Percentiles rank a stretch among this genome's conserved stretches.
These are phyloP conservation scores for Penicillium sp. DNA, from an alignment of 2,329 filamentous ascomycete species.

Conservation along the genomic window DNA sequence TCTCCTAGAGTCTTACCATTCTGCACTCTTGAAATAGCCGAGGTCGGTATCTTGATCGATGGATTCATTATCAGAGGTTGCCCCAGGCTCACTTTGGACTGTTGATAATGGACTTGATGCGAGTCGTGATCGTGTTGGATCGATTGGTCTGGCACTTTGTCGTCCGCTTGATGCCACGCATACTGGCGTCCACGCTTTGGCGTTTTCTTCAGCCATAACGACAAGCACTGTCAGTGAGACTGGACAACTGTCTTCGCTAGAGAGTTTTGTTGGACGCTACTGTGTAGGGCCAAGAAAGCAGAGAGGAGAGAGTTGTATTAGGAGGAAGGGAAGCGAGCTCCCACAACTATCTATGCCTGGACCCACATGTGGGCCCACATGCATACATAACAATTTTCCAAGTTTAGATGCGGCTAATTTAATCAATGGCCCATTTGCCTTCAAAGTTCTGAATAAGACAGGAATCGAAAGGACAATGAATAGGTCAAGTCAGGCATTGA, in stretches of 20 bases:
- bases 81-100: neutral
- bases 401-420: neutral
- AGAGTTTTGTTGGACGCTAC: too few relatives aligned
- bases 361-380: too few relatives aligned
- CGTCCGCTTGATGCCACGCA: constrained; percentile 24
- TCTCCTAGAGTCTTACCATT: constrained; percentile 31
- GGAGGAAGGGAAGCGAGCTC: too few relatives aligned
- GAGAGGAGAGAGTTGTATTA: too few relatives aligned
- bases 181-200: constrained; percentile 12
- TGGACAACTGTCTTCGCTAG: neutral
- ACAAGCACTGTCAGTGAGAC: neutral
- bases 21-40: constrained; percentile 40
- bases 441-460: neutral
- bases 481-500: neutral
- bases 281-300: too few relatives aligned
- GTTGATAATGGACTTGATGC: neutral
- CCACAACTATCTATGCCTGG: too few relatives aligned
- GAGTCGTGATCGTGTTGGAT: neutral
- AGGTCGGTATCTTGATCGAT: neutral
- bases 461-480: neutral
- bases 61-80: too few relatives aligned
- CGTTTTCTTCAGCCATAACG: constrained; percentile 9
- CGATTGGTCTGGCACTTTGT: constrained; percentile 1
- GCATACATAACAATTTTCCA: too few relatives aligned
- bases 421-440: neutral